Conservation (phyloP, 768 basidiomycete genomes). For the Mycena floridula region DNA sequence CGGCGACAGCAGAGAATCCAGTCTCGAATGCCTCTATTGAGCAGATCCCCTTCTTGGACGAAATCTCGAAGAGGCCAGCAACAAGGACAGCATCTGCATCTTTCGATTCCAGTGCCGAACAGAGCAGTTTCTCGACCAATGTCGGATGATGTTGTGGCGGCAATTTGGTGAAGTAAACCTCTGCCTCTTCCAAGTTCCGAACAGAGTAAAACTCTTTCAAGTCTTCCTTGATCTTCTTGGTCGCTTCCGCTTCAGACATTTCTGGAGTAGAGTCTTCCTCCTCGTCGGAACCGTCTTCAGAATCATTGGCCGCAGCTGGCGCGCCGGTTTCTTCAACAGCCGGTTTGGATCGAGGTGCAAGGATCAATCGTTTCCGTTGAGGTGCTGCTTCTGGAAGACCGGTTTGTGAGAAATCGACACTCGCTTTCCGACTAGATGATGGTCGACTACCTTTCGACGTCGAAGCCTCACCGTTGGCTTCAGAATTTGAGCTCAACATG, state of each 20-base stretch:
- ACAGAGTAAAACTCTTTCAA: conserved; percentile 83
- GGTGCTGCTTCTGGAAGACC: conserved; percentile 35
- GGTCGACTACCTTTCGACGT: conserved; percentile 44
- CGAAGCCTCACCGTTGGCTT: conserved; percentile 46
- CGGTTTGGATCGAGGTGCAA: conserved; percentile 76
- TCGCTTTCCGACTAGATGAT: conserved; percentile 42
- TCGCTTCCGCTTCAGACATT: conserved; percentile 63
- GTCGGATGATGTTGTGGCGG: conserved; percentile 54
- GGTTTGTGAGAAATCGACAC: conserved; percentile 40
- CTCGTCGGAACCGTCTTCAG: not conserved
- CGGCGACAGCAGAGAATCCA: conserved; percentile 63
- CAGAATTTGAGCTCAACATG: conserved; percentile 64
- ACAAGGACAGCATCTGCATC: conserved; percentile 75
- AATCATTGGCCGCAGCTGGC: conserved; percentile 24
- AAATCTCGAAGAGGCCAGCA: conserved; percentile 64
- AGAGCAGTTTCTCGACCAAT: conserved; percentile 73
- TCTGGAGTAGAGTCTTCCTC: conserved; percentile 33
- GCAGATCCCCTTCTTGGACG: conserved; percentile 54
- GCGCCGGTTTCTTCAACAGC: conserved; percentile 36
- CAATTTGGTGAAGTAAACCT: conserved; percentile 75
- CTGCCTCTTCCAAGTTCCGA: conserved; percentile 82
- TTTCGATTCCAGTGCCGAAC: conserved; percentile 74
- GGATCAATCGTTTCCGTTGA: conserved; percentile 66
- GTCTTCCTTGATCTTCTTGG: conserved; percentile 76
- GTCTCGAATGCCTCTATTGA: conserved; percentile 61